phyloP scores from a whole-genome alignment of 306 rosid genomes.

The Rubus parviflorus region DNA sequence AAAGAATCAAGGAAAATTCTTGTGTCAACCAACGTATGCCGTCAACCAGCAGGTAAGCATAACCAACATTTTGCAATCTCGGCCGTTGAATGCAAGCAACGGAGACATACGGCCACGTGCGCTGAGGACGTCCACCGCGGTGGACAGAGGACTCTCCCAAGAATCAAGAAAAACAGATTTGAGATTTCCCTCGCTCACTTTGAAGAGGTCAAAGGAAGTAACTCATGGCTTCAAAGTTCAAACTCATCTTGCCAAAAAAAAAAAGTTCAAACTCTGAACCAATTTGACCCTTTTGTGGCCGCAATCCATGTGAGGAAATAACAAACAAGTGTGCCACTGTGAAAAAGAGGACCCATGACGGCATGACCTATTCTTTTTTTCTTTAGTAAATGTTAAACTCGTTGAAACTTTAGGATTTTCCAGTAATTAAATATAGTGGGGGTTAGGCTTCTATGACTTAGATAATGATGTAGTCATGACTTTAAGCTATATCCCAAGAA shows the following conservation, averaged over 20 bases:
- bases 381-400: not conserved
- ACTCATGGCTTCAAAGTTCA: not conserved
- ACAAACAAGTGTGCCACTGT: not conserved
- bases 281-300: not conserved
- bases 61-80: too few species aligned
- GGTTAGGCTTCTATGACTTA: not conserved
- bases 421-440: not conserved
- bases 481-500: not conserved
- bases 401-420: not conserved
- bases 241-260: too few species aligned
- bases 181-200: too few species aligned
- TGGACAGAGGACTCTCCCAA: too few species aligned
- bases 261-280: not conserved
- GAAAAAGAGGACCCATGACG: not conserved
- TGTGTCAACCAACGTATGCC: too few species aligned
- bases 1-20: too few species aligned
- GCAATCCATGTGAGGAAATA: not conserved
- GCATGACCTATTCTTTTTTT: not conserved
- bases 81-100: too few species aligned
- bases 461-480: not conserved
- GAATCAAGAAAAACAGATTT: too few species aligned
- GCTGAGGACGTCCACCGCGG: too few species aligned
- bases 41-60: too few species aligned
- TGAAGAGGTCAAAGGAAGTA: not conserved
- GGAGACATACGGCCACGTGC: too few species aligned